These are phyloP conservation scores for Handroanthus guayacan DNA, from an alignment of 257 asterid genomes.

Conservation along the genomic window DNA sequence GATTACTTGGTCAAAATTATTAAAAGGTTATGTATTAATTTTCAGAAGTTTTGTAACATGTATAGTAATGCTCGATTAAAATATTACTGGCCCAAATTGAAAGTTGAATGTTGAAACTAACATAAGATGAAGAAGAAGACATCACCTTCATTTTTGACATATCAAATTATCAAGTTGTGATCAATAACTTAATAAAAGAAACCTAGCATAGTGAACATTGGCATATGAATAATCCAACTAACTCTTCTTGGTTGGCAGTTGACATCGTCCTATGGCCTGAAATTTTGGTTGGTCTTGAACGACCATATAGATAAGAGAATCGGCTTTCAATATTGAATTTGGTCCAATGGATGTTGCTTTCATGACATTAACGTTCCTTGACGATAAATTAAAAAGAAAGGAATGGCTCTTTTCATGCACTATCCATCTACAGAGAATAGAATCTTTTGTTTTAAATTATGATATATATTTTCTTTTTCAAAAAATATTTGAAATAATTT, in stretches of 20 bases:
- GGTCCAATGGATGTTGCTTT: not conserved
- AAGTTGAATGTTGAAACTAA: too few relatives aligned
- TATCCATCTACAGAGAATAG: too few relatives aligned
- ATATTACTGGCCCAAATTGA: not conserved
- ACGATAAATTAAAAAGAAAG: not conserved
- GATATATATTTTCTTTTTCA: too few relatives aligned
- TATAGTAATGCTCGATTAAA: not conserved
- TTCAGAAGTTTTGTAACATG: too few relatives aligned
- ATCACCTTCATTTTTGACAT: too few relatives aligned
- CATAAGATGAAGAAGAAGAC: too few relatives aligned
- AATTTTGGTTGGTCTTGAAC: not conserved
- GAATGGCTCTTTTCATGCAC: too few relatives aligned
- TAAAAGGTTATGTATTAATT: too few relatives aligned
- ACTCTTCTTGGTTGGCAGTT: not conserved
- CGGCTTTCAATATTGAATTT: not conserved
- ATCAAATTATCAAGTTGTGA: too few relatives aligned
- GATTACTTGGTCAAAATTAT: too few relatives aligned
- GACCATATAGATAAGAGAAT: not conserved
- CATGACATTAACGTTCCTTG: not conserved
- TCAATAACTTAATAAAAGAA: not conserved
- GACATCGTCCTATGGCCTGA: slow-evolving; percentile 16
- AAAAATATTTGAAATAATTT: too few relatives aligned
- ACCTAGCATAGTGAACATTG: not conserved
- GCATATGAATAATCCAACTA: not conserved
- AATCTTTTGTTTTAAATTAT: too few relatives aligned